Evolutionary conservation across 1,284 basidiomycete genomes (phyloP), one percentile per base, ranked within the genome.

Genomic region (Malassezia restricta): DNA sequence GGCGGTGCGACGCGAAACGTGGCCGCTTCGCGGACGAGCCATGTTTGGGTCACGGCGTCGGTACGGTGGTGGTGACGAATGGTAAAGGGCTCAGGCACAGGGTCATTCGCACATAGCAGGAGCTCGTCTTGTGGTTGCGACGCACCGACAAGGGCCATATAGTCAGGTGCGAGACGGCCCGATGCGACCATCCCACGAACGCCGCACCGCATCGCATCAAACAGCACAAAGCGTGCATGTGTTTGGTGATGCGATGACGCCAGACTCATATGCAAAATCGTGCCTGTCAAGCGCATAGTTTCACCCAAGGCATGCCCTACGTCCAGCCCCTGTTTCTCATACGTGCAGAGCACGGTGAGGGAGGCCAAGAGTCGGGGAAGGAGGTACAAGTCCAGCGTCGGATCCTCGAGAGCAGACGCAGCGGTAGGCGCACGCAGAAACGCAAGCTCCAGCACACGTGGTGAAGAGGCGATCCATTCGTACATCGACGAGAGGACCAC

Each of bases 371-470:
- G 14, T 27, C 52, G 52, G n/a, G 47, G 47, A 15, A 49, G 11
- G n/a, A 54, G 24, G 47, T 49, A 54, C 28, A 45, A n/a, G 35
- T 49, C 47, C 17, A 54, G 43, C 9, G 52, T 54, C n/a, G 52
- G 47, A 20, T 40, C 28, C 17, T 40, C 39, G 37, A 40, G 28
- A 12, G 33, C 9, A 30, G 37, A 29, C 5, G 44, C 44, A 24
- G 27, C 44, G 6, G 29, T 20, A 8, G 44, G 44, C 14, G 28
- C 14, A n/a, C 33, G 44, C 35, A 38, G 33, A 3, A 47, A 35
- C 24, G 28, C n/a, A 24, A n/a, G 32, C 30, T 47, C 44, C 8
- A 47, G 35, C 2, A 35, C 44, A 8, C 44, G 44, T 12, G 44
- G 44, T 6, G 44, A 20, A 27, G 44, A 17, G 4, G 44, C 29